Evolutionary conservation across 192 early-diverging fungal genomes (phyloP).

Genomic region (Podila minutissima): DNA sequence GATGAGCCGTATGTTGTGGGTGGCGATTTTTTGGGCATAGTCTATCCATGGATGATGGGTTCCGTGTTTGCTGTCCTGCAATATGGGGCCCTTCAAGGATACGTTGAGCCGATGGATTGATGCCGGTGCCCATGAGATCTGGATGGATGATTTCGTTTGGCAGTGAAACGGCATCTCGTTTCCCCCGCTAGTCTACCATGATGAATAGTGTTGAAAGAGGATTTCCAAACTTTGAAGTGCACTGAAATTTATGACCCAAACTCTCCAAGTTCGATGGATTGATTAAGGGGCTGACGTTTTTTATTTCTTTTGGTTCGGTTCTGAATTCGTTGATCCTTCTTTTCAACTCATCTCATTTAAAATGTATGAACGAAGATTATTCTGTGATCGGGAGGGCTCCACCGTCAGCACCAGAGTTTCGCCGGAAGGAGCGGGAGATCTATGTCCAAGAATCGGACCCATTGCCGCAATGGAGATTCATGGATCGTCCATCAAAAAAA

Average conservation of each 20-base stretch:
- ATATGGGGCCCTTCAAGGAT: not conserved
- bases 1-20: not conserved
- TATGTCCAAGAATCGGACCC: not conserved
- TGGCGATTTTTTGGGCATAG: slow-evolving; percentile 5
- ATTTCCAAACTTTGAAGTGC: not conserved
- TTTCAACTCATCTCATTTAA: slow-evolving; percentile 2
- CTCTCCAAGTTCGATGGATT: not conserved
- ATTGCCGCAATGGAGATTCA: not conserved
- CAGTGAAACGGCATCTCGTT: not conserved
- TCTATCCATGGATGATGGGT: slow-evolving; percentile 4
- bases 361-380: slow-evolving; percentile 2
- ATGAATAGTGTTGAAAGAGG: not conserved
- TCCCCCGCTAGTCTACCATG: not conserved
- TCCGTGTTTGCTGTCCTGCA: not conserved
- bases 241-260: no score
- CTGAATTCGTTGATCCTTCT: not conserved
- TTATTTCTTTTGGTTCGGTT: not conserved
- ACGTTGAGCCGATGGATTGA: slow-evolving; percentile 12
- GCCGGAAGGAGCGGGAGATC: no score
- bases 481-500: not conserved
- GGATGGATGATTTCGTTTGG: slow-evolving; percentile 27
- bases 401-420: no score
- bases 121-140: slow-evolving; percentile 9
- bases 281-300: slow-evolving; percentile 2
- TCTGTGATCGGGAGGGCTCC: no score